phyloP scores from a whole-genome alignment of 2,329 filamentous ascomycete species.

The Neurospora crassa region DNA sequence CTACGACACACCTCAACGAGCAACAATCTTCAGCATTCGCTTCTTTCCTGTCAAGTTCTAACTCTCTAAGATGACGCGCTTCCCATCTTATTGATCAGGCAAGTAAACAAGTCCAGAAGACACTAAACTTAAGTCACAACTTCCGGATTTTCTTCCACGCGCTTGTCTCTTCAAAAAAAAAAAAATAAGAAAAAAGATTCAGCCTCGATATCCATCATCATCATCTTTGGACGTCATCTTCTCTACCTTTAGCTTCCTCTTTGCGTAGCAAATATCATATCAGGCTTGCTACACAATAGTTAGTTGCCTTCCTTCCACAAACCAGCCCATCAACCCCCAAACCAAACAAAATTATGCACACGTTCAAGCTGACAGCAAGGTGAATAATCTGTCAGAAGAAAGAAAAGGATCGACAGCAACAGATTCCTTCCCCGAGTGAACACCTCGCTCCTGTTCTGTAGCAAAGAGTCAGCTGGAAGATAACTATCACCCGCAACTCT shows the following conservation, averaged over 20 bases:
- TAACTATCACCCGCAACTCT: background rate
- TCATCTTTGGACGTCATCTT: background rate
- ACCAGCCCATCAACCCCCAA: background rate
- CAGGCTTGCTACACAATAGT: background rate
- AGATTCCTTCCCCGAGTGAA: background rate
- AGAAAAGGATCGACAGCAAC: background rate
- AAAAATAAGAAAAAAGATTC: background rate
- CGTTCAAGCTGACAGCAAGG: background rate
- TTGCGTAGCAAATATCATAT: background rate
- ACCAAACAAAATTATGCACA: background rate
- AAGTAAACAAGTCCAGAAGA: background rate
- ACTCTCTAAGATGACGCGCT: background rate
- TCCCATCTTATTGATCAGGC: background rate
- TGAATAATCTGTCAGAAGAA: background rate
- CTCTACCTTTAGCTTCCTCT: background rate
- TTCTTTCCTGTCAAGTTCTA: background rate
- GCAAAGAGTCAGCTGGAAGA: background rate
- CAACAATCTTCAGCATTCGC: background rate
- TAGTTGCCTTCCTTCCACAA: background rate
- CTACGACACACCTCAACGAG: background rate
- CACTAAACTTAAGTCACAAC: background rate
- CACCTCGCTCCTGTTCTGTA: background rate
- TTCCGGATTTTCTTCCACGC: background rate
- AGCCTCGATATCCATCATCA: background rate
- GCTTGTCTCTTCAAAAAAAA: background rate